Base-by-base conservation (phyloP, 352 stramenopile species). In the Globisporangium rhizosaccharum region DNA sequence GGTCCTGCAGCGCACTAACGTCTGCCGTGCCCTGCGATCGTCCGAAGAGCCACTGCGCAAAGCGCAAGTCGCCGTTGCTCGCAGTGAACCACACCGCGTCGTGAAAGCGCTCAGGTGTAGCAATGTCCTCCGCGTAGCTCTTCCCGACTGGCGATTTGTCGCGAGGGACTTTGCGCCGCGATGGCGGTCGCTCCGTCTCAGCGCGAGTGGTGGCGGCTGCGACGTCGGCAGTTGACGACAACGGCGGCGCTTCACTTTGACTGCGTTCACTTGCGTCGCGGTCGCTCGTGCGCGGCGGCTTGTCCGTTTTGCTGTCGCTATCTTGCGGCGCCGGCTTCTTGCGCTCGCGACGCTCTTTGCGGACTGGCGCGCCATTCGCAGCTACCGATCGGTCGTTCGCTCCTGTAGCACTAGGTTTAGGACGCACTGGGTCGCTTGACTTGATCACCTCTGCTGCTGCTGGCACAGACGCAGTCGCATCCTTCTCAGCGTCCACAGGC, bases 1-100 rank as follows among this genome's bases (percentile, higher is more conserved):
- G 57, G 15, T 65, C 71, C 17, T 66, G 57, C 10, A 80, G 62
- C 41, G 75, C 75, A 0, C 18, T 47, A 45, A 54, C 39, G 53
- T 90, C 76, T 5, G 63, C 71, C 12, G 76, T 61, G 18, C 73
- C 68, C 28, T 71, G 73, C 53, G 74, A 84, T 42, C 79, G 81
- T 4, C 67, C 71, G 33, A 90, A 70, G 15, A 90, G 63, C 78
- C 75, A 87, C 57, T 90, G 72, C 17, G 66, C 68, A 53, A 82
- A 81, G 42, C 52, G 49, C 48, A 90, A 41, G 18, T 88, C 71
- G 0, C 76, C 65, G 0, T 71, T 52, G 47, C 73, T 72, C 11
- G 59, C 71, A 39, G 54, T 56, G 49, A 79, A 90, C 78, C 78
- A 90, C 59, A 57, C 25, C 0, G 74, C 56, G 14, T 80, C 70